A percentile compares a stretch with the other conserved stretches of the same genome.
Conservation (phyloP, 2,329 filamentous ascomycete genomes). For the Fusarium miscanthi region DNA sequence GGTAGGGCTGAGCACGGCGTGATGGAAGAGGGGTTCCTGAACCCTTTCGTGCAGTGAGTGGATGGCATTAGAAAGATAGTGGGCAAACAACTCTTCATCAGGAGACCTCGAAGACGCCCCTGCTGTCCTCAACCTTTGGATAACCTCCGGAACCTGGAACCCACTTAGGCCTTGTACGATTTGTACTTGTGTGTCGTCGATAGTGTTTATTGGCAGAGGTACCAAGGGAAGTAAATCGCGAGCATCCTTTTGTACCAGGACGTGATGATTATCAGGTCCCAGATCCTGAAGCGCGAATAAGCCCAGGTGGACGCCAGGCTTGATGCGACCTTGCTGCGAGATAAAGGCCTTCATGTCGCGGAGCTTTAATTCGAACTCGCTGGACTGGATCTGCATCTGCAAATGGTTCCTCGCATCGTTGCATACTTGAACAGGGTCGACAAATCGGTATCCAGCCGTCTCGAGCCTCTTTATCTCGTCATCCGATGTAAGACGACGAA, state of each 20-base stretch:
- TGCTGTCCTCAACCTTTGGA: conserved; percentile 49
- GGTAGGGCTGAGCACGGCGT: conserved; percentile 57
- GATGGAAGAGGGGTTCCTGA: conserved; percentile 57
- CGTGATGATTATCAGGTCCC: conserved; percentile 67
- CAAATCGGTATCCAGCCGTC: conserved; percentile 80
- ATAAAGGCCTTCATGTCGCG: conserved; percentile 71
- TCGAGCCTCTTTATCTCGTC: conserved; percentile 72
- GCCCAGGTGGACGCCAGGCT: conserved; percentile 66
- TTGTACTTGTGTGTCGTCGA: conserved; percentile 65
- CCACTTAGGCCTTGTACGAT: conserved; percentile 63
- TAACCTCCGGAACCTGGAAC: conserved; percentile 50
- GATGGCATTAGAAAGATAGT: conserved; percentile 57
- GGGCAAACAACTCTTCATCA: conserved; percentile 57
- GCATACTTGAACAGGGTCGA: conserved; percentile 73
- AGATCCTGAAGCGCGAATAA: conserved; percentile 67
- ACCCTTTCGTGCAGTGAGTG: conserved; percentile 54
- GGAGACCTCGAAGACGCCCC: conserved; percentile 44
- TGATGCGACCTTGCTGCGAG: conserved; percentile 56
- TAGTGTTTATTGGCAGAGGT: conserved; percentile 60
- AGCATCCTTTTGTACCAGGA: conserved; percentile 67
- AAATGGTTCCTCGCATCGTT: conserved; percentile 78
- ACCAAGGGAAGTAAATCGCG: conserved; percentile 71
- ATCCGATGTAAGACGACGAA: conserved; percentile 68
- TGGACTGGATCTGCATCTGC: conserved; percentile 79
- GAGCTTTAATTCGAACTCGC: conserved; percentile 71